Base-by-base conservation (phyloP, 441 rosid genomes). In the Lepidium campestre region DNA sequence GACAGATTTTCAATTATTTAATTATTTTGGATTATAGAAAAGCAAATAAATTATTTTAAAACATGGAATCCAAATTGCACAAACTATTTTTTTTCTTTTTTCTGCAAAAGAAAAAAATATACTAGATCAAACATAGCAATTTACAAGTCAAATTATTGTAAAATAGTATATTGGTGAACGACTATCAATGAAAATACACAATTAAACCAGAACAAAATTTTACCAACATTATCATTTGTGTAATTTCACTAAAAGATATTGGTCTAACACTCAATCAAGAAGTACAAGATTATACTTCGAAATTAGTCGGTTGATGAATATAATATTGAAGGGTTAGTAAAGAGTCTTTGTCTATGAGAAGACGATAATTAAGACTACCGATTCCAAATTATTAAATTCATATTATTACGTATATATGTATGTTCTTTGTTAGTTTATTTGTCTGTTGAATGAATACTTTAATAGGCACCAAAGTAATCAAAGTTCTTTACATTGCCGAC, bases 401-500 rank as follows among this genome's bases (percentile, higher is more conserved):
- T 29, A 15, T 39, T 1, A 5, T 31, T 57, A 58, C 59, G 22
- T 57, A 18, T 36, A 35, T 31, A 3, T 7, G 2, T 22, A 10
- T 19, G 23, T 20, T 31, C 36, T 32, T 32, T 36, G 9, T 57
- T 57, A 7, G 4, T 10, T 45, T 34, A 23, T 45, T 14, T 56
- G 27, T 27, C 31, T 63, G 37, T 46, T 19, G n/a, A 64, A 18
- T 27, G 44, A 7, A 40, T 50, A 40, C 18, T 7, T 41, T 19
- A 6, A 14, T 11, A 14, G 14, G n/a, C 34, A 10, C 19, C 8
- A n/a, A 55, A 10, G 29, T 42, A 7, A 8, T 11, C 14, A 8
- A 44, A 17, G 22, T 23, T 37, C 20, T 6, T 15, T 18, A 20
- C 7, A 23, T 57, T 20, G 65, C 73, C 67, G 73, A 68, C 66